Evolutionary conservation across 2,329 filamentous ascomycete genomes (phyloP).

Genomic region (Fusarium duplospermum): DNA sequence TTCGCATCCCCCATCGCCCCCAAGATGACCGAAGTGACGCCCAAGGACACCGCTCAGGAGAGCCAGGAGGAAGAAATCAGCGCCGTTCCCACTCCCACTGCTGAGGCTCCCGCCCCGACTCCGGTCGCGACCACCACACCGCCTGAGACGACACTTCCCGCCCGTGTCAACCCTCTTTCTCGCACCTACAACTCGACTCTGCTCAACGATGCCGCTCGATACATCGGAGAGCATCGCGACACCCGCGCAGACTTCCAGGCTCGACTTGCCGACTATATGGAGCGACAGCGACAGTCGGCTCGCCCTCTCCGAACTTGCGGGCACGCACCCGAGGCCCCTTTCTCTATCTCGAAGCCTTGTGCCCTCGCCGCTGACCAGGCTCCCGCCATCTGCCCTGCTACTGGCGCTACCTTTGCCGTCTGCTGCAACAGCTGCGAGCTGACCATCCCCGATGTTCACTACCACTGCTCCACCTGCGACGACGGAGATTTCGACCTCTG

Average conservation of each 20-base stretch:
- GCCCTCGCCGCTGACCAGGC: not conserved
- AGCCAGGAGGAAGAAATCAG: conserved; percentile 28
- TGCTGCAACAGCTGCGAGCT: conserved; percentile 93
- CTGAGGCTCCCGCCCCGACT: conserved; percentile 35
- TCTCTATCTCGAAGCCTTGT: conserved; percentile 7
- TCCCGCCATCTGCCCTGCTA: conserved; percentile 20
- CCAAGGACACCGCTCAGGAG: conserved; percentile 28
- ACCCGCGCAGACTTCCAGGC: conserved; percentile 43
- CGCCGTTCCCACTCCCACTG: conserved; percentile 28
- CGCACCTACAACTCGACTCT: conserved; percentile 43
- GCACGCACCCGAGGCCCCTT: conserved; percentile 5
- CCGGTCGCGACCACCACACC: conserved; percentile 28
- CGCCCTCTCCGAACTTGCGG: not conserved
- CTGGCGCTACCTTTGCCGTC: conserved; percentile 72
- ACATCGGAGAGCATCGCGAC: conserved; percentile 36
- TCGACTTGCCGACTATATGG: conserved; percentile 44
- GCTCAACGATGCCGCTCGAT: conserved; percentile 44
- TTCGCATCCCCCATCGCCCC: conserved; percentile 16
- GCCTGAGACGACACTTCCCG: conserved; percentile 37
- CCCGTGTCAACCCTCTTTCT: conserved; percentile 39
- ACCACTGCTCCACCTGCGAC: conserved; percentile 94
- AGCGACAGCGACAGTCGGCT: conserved; percentile 31
- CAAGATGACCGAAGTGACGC: conserved; percentile 23
- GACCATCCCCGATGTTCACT: conserved; percentile 84
- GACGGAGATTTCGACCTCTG: conserved; percentile 96